Evolutionary conservation across 345 rosid species (phyloP).

Genomic region (Iberis pinnata): DNA sequence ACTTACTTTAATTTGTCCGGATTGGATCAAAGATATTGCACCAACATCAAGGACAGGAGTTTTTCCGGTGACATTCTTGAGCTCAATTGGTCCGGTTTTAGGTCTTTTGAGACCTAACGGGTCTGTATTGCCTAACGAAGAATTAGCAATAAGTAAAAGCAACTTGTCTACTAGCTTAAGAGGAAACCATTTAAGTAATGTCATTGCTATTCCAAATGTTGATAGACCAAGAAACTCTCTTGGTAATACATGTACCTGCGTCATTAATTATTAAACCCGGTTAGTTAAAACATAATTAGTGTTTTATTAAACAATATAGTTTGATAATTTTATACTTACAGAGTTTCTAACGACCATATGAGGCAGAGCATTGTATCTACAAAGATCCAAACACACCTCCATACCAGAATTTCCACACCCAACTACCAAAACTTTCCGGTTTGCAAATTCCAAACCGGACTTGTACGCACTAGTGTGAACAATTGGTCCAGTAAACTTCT

Average conservation of each 20-base stretch:
- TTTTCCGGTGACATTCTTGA: slow-evolving; percentile 78
- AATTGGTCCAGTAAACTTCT: slow-evolving; percentile 41
- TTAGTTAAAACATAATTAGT: background rate
- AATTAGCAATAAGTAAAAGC: slow-evolving; percentile 42
- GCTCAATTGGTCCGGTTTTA: slow-evolving; percentile 81
- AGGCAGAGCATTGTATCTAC: slow-evolving; percentile 49
- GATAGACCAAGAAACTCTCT: slow-evolving; percentile 80
- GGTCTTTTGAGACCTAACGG: slow-evolving; percentile 74
- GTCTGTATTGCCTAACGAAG: slow-evolving; percentile 59
- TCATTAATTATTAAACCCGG: background rate
- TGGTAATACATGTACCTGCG: slow-evolving; percentile 86
- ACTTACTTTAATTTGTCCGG: slow-evolving; percentile 69
- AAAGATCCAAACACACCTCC: slow-evolving; percentile 86
- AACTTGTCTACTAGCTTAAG: slow-evolving; percentile 56
- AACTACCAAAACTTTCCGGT: slow-evolving; percentile 55
- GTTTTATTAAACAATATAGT: background rate
- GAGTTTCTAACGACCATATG: slow-evolving; percentile 66
- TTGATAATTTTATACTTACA: slow-evolving; percentile 26
- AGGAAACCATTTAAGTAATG: slow-evolving; percentile 72
- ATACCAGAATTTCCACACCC: slow-evolving; percentile 93
- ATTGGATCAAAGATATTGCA: slow-evolving; percentile 55
- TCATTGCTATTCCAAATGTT: slow-evolving; percentile 75
- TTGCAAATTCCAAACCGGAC: slow-evolving; percentile 47
- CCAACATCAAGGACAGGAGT: slow-evolving; percentile 93
- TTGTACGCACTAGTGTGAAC: slow-evolving; percentile 61